phyloP scores from a whole-genome alignment of 768 basidiomycete species.

The Gymnopilus junonius region DNA sequence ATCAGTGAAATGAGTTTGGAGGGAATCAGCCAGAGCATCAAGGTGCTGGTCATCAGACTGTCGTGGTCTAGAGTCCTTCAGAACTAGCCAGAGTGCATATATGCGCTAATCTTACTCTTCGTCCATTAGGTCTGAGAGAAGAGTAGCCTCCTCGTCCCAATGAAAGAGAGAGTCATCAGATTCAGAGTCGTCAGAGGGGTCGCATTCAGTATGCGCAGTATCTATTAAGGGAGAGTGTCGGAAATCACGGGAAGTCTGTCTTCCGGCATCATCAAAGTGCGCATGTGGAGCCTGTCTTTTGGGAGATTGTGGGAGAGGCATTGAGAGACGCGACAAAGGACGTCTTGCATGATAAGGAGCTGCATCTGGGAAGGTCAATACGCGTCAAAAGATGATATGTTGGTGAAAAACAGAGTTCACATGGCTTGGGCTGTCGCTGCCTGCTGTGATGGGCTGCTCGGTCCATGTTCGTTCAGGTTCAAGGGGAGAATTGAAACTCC shows the following conservation, averaged over 20 bases:
- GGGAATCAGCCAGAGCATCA: constrained; percentile 40
- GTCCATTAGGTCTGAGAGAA: constrained; percentile 53
- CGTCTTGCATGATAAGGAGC: constrained; percentile 13
- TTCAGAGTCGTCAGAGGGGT: constrained; percentile 26
- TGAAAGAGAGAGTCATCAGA: constrained; percentile 40
- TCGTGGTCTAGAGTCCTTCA: constrained; percentile 25
- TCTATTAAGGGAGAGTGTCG: constrained; percentile 7
- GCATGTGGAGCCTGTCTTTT: background rate
- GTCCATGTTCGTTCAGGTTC: constrained; percentile 22
- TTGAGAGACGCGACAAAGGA: constrained; percentile 10
- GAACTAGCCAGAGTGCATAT: constrained; percentile 17
- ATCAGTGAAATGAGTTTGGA: constrained; percentile 45
- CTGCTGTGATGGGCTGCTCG: constrained; percentile 11
- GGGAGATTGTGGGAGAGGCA: constrained; percentile 9
- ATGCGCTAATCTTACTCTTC: constrained; percentile 36
- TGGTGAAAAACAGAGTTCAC: constrained; percentile 8
- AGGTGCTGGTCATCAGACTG: constrained; percentile 35
- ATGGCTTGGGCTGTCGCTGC: constrained; percentile 12
- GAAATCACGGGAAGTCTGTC: constrained; percentile 9
- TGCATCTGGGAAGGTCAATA: constrained; percentile 8
- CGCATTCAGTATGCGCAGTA: constrained; percentile 17
- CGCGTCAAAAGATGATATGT: background rate
- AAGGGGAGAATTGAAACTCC: constrained; percentile 46
- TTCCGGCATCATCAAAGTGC: constrained; percentile 4
- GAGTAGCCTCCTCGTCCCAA: constrained; percentile 58